These are phyloP conservation scores for Trichoderma sp. DNA, from an alignment of 2,329 filamentous ascomycete genomes.

Conservation along the genomic window DNA sequence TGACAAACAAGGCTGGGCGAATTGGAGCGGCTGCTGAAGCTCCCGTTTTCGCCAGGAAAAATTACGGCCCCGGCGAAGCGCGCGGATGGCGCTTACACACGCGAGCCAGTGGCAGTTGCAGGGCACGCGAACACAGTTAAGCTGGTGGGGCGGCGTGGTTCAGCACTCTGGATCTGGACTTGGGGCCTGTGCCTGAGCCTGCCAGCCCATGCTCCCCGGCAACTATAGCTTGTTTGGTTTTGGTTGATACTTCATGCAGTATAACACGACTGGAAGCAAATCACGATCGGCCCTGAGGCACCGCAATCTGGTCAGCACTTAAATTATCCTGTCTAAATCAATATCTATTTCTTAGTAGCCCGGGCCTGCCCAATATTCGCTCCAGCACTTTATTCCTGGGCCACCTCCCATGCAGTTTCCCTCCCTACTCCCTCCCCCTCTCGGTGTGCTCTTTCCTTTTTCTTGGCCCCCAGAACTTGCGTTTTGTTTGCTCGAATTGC, in stretches of 20 bases:
- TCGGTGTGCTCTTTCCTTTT: background rate
- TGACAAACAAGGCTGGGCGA: slow-evolving; percentile 18
- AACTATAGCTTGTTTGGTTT: background rate
- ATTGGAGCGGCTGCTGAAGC: slow-evolving; percentile 9
- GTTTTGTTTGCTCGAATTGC: slow-evolving; percentile 8
- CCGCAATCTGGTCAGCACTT: background rate
- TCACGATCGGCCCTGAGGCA: background rate
- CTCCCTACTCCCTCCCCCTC: background rate
- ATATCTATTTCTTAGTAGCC: background rate
- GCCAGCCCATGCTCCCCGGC: background rate
- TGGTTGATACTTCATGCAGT: background rate
- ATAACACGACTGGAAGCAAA: background rate
- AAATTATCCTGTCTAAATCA: background rate
- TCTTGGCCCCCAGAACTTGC: background rate
- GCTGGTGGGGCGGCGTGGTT: background rate
- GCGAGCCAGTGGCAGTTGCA: background rate
- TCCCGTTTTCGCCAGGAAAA: slow-evolving; percentile 17
- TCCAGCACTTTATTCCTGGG: background rate
- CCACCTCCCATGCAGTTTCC: background rate
- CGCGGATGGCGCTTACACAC: slow-evolving; percentile 26
- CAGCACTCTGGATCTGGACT: background rate
- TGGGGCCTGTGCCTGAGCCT: background rate
- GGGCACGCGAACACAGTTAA: background rate
- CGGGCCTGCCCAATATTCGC: background rate
- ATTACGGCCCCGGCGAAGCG: slow-evolving; percentile 21